Conservation (phyloP, 345 rosid species). For the Diplotaxis tenuifolia region DNA sequence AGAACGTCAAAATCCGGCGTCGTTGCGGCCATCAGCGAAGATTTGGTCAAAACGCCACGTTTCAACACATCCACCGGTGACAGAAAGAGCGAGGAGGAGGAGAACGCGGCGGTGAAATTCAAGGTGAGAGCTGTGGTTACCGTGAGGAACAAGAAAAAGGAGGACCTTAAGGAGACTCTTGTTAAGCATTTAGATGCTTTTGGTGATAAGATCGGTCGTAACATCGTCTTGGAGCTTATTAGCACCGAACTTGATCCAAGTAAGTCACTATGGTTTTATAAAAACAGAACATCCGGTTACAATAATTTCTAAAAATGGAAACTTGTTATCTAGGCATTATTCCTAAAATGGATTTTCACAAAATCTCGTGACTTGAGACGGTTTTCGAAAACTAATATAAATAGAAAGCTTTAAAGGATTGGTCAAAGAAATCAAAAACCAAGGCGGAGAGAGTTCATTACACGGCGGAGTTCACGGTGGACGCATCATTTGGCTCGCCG, state of each 20-base stretch:
- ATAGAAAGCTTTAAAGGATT: too few relatives aligned
- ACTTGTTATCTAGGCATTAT: too few relatives aligned
- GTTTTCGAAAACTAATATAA: too few relatives aligned
- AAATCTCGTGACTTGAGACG: too few relatives aligned
- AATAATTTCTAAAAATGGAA: background rate
- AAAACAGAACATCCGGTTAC: background rate
- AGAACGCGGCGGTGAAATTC: background rate
- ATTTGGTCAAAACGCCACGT: background rate
- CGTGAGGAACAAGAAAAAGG: background rate
- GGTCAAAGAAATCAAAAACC: slow-evolving; percentile 77
- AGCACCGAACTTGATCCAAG: background rate
- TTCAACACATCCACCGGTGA: background rate
- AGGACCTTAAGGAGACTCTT: background rate
- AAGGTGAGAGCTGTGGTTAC: background rate
- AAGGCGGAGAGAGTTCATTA: slow-evolving; percentile 87
- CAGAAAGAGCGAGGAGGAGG: background rate
- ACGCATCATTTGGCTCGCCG: slow-evolving; percentile 68
- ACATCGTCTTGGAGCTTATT: background rate
- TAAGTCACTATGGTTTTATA: background rate
- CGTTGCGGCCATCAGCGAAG: background rate
- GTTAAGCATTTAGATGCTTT: background rate
- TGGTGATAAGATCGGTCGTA: background rate
- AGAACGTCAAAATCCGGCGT: background rate
- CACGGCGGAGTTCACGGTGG: slow-evolving; percentile 76
- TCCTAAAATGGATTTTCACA: too few relatives aligned